Conservation (phyloP, 371 early-diverging fungal species). For the Choanephora cucurbitarum region DNA sequence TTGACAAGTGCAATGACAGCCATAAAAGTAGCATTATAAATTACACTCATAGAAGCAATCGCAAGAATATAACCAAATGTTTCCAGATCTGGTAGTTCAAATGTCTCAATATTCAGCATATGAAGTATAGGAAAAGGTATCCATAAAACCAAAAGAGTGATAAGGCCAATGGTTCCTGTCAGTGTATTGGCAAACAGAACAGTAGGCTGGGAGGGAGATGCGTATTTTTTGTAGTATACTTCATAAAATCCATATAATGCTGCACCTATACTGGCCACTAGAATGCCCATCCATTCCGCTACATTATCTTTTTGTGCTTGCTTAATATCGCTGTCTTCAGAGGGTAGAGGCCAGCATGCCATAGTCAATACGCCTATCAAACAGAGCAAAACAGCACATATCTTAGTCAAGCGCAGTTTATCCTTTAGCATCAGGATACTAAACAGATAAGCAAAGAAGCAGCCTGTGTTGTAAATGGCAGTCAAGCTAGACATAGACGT, state of each 20-base stretch:
- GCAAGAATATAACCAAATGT: slow-evolving; percentile 58
- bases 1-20: slow-evolving; percentile 74
- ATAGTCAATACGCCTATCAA: slow-evolving; percentile 72
- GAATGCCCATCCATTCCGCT: slow-evolving; percentile 44
- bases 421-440: slow-evolving; percentile 71
- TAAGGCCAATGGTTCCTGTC: slow-evolving; percentile 66
- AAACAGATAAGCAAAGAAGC: slow-evolving; percentile 82
- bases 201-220: slow-evolving; percentile 62
- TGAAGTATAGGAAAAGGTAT: slow-evolving; percentile 76
- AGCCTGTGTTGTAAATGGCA: slow-evolving; percentile 81
- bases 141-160: slow-evolving; percentile 67
- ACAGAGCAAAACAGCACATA: slow-evolving; percentile 65
- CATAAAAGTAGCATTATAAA: slow-evolving; percentile 81
- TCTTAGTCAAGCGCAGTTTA: slow-evolving; percentile 55
- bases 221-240: slow-evolving; percentile 80
- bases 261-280: slow-evolving; percentile 57
- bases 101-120: slow-evolving; percentile 60
- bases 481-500: slow-evolving; percentile 79
- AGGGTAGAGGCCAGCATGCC: slow-evolving; percentile 44
- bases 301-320: background rate
- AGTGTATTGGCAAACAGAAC: slow-evolving; percentile 72
- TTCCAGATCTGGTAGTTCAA: slow-evolving; percentile 59
- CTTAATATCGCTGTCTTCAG: slow-evolving; percentile 1
- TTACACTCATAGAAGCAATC: slow-evolving; percentile 71
- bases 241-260: slow-evolving; percentile 67